These are phyloP conservation scores for Solanum arcanum DNA, from an alignment of 257 asterid genomes.

Conservation along the genomic window DNA sequence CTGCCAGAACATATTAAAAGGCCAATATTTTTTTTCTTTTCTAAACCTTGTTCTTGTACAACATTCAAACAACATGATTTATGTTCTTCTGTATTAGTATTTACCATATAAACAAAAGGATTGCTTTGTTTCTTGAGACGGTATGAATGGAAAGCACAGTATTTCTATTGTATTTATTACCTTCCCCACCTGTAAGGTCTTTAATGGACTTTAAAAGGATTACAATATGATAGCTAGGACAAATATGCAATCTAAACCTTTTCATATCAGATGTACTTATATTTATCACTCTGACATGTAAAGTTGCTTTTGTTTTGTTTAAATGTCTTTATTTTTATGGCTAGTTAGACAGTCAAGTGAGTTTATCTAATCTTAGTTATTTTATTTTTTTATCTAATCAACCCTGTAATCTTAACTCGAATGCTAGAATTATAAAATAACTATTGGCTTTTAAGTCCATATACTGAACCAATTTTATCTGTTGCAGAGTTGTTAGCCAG, in stretches of 20 bases:
- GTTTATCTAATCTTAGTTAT: neutral
- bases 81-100: neutral
- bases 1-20: neutral
- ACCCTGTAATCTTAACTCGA: neutral
- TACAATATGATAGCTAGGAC: neutral
- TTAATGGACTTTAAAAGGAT: neutral
- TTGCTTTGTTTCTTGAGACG: neutral
- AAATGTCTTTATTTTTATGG: neutral
- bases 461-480: conserved; percentile 6
- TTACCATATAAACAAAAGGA: neutral
- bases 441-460: neutral
- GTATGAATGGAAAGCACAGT: neutral
- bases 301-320: neutral
- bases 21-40: neutral
- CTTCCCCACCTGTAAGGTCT: neutral
- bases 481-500: conserved; percentile 93
- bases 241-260: neutral
- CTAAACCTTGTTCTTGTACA: neutral
- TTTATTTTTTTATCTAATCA: neutral
- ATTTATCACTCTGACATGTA: neutral
- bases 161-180: neutral
- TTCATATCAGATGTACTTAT: neutral
- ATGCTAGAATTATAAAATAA: neutral
- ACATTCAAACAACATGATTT: neutral
- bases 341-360: neutral